Base-by-base conservation (phyloP, 2,329 filamentous ascomycete genomes). In the Pyrenophora seminiperda region DNA sequence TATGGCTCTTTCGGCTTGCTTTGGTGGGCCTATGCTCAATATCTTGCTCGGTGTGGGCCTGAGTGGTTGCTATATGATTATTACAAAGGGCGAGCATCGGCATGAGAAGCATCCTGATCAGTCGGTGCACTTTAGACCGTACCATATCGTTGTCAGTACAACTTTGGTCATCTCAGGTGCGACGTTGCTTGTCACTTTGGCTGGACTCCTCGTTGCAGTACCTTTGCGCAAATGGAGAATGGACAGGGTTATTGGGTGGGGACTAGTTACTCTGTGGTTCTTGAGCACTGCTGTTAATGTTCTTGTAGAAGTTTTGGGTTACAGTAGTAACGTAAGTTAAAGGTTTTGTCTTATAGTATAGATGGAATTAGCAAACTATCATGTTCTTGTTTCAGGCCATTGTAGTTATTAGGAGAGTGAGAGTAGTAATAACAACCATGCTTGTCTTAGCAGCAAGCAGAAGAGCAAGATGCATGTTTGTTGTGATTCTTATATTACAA, bases 1-100 rank as follows among this genome's bases (percentile, higher is more conserved):
- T 56, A 99, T 99, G 94, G 94, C 94, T 1, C 76, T 88, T 32
- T 92, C 90, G 27, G 94, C 94, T 4, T 99, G 94, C 70, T 97
- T 99, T 70, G 94, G 94, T n/a, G 95, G 94, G 0, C 94, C 94
- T 0, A 93, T 99, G 91, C 83, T 99, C 32, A 99, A 99, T 65
- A 99, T 99, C 56, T 77, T 99, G 0, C 83, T 99, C 3, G 94
- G 94, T 0, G 92, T 99, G 43, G 94, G 94, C n/a, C 79, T 97
- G 3, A 89, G 89, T 19, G 94, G 94, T 13, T 82, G 90, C 31
- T 95, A 92, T 70, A 94, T 97, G 82, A 92, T 90, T 48, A 80
- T 95, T 13, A 81, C 82, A 46, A 81, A 84, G 24, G 88, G 88
- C 14, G 83, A 88, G 61, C 79, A 83, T 55, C 79, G 79, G 43